Conservation (phyloP, 202 grass and related monocot genomes). For the Schoenoplectus triqueter region DNA sequence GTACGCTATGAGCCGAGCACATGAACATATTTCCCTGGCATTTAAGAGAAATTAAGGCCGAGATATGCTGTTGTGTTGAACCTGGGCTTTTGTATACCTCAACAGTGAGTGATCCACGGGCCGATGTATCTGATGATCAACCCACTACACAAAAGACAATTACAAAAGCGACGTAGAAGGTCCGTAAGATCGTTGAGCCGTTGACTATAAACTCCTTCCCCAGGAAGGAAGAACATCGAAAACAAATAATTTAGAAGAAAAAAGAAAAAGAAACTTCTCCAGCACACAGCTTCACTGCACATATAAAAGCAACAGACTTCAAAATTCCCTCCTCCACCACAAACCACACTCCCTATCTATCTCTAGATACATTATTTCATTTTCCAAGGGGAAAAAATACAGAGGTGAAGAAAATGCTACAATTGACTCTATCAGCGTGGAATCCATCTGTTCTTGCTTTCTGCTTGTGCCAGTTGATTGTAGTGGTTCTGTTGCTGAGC, state of each 20-base stretch:
- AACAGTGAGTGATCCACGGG: neutral
- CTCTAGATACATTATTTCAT: neutral
- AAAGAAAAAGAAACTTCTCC: constrained; percentile 24
- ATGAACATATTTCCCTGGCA: neutral
- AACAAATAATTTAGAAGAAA: neutral
- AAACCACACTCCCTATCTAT: neutral
- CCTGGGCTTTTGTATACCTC: neutral
- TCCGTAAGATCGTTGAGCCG: neutral
- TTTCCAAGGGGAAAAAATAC: neutral
- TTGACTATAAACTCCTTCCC: constrained; percentile 39
- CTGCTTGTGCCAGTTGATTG: constrained; percentile 65
- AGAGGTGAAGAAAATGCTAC: constrained; percentile 29
- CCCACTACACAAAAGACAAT: too few species aligned
- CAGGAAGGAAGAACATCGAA: constrained; percentile 21
- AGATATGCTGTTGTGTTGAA: neutral
- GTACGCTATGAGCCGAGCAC: neutral
- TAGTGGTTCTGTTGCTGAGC: constrained; percentile 52
- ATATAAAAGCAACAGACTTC: constrained; percentile 31
- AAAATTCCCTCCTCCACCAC: constrained; percentile 11
- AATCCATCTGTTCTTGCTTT: constrained; percentile 57
- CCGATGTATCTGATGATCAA: neutral
- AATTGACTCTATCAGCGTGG: constrained; percentile 27
- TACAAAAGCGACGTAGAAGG: neutral
- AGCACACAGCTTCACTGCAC: constrained; percentile 28
- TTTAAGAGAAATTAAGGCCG: too few species aligned